Base-by-base conservation (phyloP, 345 rosid genomes). In the Turnera subulata region DNA sequence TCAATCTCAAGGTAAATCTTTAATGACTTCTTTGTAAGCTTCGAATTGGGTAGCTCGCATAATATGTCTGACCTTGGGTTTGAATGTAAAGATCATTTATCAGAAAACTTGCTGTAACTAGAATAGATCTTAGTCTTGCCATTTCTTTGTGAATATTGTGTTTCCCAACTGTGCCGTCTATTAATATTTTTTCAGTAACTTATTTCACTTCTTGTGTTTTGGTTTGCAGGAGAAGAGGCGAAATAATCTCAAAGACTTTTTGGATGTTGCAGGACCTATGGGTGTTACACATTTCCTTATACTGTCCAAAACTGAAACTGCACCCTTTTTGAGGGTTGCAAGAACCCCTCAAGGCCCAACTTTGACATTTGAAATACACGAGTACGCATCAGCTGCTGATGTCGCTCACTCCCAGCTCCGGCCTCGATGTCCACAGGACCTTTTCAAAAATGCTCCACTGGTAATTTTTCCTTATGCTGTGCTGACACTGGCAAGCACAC, bases 321-420 rank as follows among this genome's bases (percentile, higher is more conserved):
- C 84, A 11, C 79, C 95, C 46, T 68, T 78, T 77, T 51, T 87
- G 55, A 82, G 86, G 70, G 93, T 94, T 50, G 97, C 89, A 62
- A 90, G 88, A 76, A 88, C 96, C 6, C 99, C 99, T 11, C 96
- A 93, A 71, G 99, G 99, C 8, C 99, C 97, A 9, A 89, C 99
- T 46, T 81, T 89, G 19, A 80, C 94, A 0, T 89, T 89, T 50
- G 85, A 93, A 72, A 81, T 93, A 29, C 81, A 82, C 19, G 80
- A 87, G 71, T 93, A 93, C 61, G 68, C 95, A 1, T 59, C 84
- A 59, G 96, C 96, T 4, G 64, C 73, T 54, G 96, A 93, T 77
- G 67, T 93, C 39, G 84, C 92, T 58, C 89, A 76, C 53, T 85
- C 97, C 73, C 99, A 89, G 70, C 53, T 73, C 64, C 90, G 73